Evolutionary conservation across 2,329 filamentous ascomycete genomes (phyloP).

Genomic region (Phyllosticta citribraziliensis): DNA sequence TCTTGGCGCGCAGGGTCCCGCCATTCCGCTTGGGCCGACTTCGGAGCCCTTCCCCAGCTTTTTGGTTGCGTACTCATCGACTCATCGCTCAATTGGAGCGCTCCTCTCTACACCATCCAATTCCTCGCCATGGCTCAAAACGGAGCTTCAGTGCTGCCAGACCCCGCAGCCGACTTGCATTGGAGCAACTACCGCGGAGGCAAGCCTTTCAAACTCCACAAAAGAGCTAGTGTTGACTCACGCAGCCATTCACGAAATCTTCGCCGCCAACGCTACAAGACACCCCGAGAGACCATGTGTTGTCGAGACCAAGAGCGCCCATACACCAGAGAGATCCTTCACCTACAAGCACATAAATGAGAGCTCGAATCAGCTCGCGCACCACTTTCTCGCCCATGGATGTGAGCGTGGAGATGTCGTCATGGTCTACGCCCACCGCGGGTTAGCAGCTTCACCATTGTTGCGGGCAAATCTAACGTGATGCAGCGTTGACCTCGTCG

Average conservation of each 20-base stretch:
- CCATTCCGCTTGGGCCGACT: neutral
- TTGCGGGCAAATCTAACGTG: neutral
- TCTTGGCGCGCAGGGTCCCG: slow-evolving; percentile 3
- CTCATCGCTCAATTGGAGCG: slow-evolving; percentile 1
- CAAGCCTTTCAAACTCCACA: neutral
- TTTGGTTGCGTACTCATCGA: slow-evolving; percentile 1
- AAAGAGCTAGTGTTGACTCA: neutral
- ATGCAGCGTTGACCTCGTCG: slow-evolving; percentile 56
- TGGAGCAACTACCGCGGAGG: slow-evolving; percentile 54
- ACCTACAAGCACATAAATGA: slow-evolving; percentile 83
- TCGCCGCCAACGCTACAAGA: slow-evolving; percentile 53
- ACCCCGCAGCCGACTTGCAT: slow-evolving; percentile 57
- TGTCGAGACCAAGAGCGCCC: slow-evolving; percentile 50
- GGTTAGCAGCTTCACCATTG: slow-evolving; percentile 18
- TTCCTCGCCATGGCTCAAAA: slow-evolving; percentile 3
- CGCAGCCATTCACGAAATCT: slow-evolving; percentile 58
- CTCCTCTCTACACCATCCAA: neutral
- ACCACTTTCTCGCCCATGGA: slow-evolving; percentile 66
- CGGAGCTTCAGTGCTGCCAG: slow-evolving; percentile 37
- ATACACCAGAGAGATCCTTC: slow-evolving; percentile 54
- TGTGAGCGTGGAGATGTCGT: slow-evolving; percentile 75
- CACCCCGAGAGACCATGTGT: slow-evolving; percentile 62
- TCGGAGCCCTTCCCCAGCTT: slow-evolving; percentile 10
- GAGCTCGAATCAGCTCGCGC: slow-evolving; percentile 68
- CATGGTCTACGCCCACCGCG: slow-evolving; percentile 82